A percentile compares a stretch with the other conserved stretches of the same genome.
These are phyloP conservation scores for Austropuccinia psidii DNA, from an alignment of 1,284 basidiomycete species.

Conservation along the genomic window DNA sequence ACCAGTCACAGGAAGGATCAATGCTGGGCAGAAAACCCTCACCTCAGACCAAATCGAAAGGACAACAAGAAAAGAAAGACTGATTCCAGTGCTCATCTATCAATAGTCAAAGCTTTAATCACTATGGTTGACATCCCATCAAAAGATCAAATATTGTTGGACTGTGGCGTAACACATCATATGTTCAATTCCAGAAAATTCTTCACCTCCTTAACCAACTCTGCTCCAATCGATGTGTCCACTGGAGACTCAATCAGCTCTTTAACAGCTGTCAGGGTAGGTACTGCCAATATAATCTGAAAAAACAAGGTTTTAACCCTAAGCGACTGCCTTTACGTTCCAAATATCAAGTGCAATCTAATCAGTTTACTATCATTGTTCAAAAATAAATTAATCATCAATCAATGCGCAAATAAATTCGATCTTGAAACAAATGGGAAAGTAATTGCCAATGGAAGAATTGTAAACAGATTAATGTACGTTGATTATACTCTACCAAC, in stretches of 20 bases:
- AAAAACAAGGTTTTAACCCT: not conserved
- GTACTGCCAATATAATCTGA: not conserved
- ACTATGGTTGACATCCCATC: no score
- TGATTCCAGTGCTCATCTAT: no score
- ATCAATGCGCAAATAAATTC: no score
- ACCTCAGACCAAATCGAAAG: no score
- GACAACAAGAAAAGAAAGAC: no score
- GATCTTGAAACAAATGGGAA: no score
- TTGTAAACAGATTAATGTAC: no score
- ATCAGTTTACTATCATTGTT: not conserved
- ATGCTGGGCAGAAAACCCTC: no score
- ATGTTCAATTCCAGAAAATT: not conserved
- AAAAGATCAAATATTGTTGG: not conserved
- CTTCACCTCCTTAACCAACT: not conserved
- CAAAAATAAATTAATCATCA: not conserved
- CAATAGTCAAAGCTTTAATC: not conserved
- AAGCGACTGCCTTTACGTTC: not conserved
- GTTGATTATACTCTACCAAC: no score
- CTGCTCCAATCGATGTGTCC: not conserved
- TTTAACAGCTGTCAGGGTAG: not conserved
- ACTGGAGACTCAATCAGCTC: not conserved
- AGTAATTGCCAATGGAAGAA: no score
- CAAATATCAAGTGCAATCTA: not conserved
- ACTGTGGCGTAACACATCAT: not conserved
- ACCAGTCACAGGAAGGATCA: no score